phyloP scores from a whole-genome alignment of 331 rosid species.

The Rhamnella rubrinervis region DNA sequence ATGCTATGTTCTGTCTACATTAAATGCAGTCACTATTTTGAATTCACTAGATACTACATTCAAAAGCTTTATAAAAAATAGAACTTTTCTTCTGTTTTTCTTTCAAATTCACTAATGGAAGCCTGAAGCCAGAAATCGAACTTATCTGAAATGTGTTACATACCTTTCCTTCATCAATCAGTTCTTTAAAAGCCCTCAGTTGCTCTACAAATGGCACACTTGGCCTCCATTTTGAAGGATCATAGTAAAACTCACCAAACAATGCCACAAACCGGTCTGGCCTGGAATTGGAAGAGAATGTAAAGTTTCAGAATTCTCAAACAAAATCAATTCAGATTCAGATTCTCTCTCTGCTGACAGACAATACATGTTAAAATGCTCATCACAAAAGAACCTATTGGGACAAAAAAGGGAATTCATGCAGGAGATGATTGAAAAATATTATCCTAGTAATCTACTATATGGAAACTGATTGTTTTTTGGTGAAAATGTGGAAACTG shows the following conservation, averaged over 20 bases:
- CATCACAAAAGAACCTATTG: too few species aligned
- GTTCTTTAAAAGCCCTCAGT: constrained; percentile 83
- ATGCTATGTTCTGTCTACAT: not conserved
- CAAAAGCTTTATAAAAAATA: not conserved
- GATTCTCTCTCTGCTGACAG: constrained; percentile 10
- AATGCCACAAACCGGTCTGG: constrained; percentile 83
- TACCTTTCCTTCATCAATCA: constrained; percentile 92
- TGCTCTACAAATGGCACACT: constrained; percentile 93
- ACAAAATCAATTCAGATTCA: not conserved
- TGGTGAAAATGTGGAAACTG: too few species aligned
- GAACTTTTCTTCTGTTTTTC: not conserved
- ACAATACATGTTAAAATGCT: too few species aligned
- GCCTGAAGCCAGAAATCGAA: not conserved
- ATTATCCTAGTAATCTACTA: too few species aligned
- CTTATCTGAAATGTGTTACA: not conserved
- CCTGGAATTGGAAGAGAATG: constrained; percentile 45
- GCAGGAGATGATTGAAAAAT: too few species aligned
- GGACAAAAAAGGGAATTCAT: too few species aligned
- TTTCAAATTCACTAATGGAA: not conserved
- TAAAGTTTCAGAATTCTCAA: constrained; percentile 10
- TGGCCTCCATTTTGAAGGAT: constrained; percentile 80
- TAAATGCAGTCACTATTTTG: not conserved
- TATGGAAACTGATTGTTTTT: too few species aligned
- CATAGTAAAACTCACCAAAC: constrained; percentile 63
- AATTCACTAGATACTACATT: not conserved